Conservation (phyloP, 2,329 filamentous ascomycete genomes). For the Monilinia laxa region DNA sequence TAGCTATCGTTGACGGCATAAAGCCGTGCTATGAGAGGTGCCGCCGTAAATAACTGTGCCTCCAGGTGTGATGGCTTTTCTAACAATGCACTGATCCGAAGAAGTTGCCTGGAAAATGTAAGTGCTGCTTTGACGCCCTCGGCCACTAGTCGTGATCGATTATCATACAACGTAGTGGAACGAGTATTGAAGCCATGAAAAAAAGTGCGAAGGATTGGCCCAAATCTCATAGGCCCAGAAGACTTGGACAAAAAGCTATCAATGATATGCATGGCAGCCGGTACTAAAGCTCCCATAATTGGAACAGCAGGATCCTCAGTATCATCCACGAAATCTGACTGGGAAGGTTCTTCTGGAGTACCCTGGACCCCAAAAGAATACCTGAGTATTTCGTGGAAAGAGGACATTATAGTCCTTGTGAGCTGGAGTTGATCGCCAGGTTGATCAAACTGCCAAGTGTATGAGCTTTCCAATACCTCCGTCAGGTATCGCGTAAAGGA, state of each 20-base stretch:
- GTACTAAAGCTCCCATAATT: conserved; percentile 52
- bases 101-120: conserved; percentile 64
- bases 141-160: conserved; percentile 54
- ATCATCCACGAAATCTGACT: conserved; percentile 1
- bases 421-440: conserved; percentile 68
- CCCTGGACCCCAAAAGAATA: conserved; percentile 76
- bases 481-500: conserved; percentile 74
- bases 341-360: conserved; percentile 45
- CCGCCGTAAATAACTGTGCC: conserved; percentile 75
- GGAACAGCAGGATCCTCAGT: conserved; percentile 6
- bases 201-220: conserved; percentile 72
- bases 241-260: conserved; percentile 73
- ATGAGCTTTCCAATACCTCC: conserved; percentile 81
- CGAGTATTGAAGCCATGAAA: conserved; percentile 59
- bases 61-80: conserved; percentile 67
- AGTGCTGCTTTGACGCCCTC: conserved; percentile 65
- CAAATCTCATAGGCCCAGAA: conserved; percentile 69
- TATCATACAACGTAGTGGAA: conserved; percentile 60
- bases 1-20: conserved; percentile 69
- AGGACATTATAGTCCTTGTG: conserved; percentile 63
- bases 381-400: conserved; percentile 69
- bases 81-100: conserved; percentile 67
- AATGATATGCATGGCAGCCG: conserved; percentile 73
- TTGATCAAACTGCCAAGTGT: conserved; percentile 78
- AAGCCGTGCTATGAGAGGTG: conserved; percentile 72